Evolutionary conservation across 192 early-diverging fungal genomes (phyloP), one percentile per base, ranked within the genome.

Genomic region (Rhizoclosmatium sp.): DNA sequence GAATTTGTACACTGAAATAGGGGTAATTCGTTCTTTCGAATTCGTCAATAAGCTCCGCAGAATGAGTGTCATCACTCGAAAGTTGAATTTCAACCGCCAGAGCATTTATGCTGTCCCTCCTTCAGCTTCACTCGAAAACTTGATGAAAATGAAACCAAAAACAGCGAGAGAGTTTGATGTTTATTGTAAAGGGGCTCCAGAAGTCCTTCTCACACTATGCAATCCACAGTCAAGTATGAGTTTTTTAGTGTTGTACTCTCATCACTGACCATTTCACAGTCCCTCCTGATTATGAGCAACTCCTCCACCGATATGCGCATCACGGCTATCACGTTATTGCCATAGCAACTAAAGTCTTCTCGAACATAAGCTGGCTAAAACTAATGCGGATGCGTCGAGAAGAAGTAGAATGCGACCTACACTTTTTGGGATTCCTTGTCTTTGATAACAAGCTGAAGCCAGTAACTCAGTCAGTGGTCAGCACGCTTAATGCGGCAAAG

Each of bases 381-480:
- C 84, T 96, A 14, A 92, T 95, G 75, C 88, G 92, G 60, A 84
- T 94, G 61, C 93, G 92, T 78, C 93, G 98, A 61, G 91, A 93
- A n/a, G 90, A 93, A 16, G 91, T 98, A 14, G 98, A 99, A 82
- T 81, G 84, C 1, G 90, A 93, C 44, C 77, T 99, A 62, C 84
- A 91, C 2, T 99, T 99, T 82, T 82, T 99, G 67, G 98, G 97
- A 0, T 96, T 99, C 68, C 90, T 99, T 58, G 89, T 99, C 39
- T 99, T 99, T 90, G 98, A 99, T 80, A 99, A 99, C 90, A 99
- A 97, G 87, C 83, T 99, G 40, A 99, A 99, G 78, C 91, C 94
- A 2, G 92, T 92, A 3, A 96, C 97, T 0, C 84, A 91, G 14
- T 84, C 89, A 2, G 93, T 96, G 2, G 87, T 99, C 5, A 86